Conservation (phyloP, 306 rosid genomes). For the Malus sylvestris region DNA sequence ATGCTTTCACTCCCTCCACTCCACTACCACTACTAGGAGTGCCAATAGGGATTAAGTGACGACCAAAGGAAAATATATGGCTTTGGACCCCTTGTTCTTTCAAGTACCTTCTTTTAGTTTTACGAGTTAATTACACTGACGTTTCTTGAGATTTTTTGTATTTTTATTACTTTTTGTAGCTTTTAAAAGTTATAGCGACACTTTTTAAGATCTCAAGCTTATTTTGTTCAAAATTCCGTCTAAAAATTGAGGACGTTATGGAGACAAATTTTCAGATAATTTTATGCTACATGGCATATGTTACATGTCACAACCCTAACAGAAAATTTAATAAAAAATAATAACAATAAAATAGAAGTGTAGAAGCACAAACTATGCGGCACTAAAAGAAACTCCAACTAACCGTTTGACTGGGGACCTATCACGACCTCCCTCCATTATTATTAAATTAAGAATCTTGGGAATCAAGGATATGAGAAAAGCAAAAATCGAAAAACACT, state of each 20-base stretch:
- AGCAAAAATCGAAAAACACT: too few relatives aligned
- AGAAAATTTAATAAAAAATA: neutral
- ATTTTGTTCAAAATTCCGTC: neutral
- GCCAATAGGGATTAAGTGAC: slow-evolving; percentile 9
- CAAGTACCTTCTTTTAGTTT: too few relatives aligned
- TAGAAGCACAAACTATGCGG: slow-evolving; percentile 38
- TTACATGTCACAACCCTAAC: neutral
- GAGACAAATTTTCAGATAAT: neutral
- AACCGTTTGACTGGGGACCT: slow-evolving; percentile 59
- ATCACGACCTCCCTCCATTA: slow-evolving; percentile 11
- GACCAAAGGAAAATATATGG: slow-evolving; percentile 9
- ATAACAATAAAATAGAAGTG: slow-evolving; percentile 4
- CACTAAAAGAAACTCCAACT: slow-evolving; percentile 52
- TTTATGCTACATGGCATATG: neutral
- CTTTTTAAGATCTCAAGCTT: too few relatives aligned
- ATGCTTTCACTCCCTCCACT: slow-evolving; percentile 11
- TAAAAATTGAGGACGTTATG: too few relatives aligned
- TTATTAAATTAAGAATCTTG: slow-evolving; percentile 38
- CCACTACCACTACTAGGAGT: slow-evolving; percentile 3
- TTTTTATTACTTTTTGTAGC: too few relatives aligned
- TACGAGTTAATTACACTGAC: too few relatives aligned
- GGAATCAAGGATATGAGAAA: neutral
- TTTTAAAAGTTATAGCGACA: too few relatives aligned
- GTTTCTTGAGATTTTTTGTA: too few relatives aligned
- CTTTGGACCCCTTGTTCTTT: neutral